Evolutionary conservation across 2,329 filamentous ascomycete genomes (phyloP), one percentile per base, ranked within the genome.

Genomic region (Sporothrix schenckii): DNA sequence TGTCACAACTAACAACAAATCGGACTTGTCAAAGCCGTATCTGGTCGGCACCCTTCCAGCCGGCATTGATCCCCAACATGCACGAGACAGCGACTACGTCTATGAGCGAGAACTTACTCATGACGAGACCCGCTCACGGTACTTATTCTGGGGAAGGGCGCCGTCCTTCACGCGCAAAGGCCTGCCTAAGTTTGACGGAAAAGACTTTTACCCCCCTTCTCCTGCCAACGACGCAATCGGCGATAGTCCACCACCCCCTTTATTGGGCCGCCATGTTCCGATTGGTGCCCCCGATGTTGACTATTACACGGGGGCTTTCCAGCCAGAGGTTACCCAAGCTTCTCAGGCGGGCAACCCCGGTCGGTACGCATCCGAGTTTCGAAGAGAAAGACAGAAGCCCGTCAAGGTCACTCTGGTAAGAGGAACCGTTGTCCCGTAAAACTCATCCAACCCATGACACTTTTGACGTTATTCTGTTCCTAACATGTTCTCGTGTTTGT

Each of bases 111-210:
- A 84, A n/a, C 78, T 90, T 44, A 89, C 84, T 0, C 81, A 84
- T 2, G 87, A 87, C 66, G 88, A 90, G 75, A 78, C 85, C 60
- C 84, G 84, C 69, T 86, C 88, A 72, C 84, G 87, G 58, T 83
- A 85, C 72, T 78, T 88, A 73, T 89, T 88, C 76, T 90, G 87
- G 86, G 87, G 85, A 11, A 84, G 85, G 56, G 83, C 85, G 19
- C 83, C 87, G 54, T 81, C 79, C 41, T 82, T 83, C 73, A 80
- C 82, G 14, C 81, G 84, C 65, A 81, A 80, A 47, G 85, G 86
- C 2, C 79, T 89, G 53, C 87, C 88, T 47, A 89, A 87, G 76
- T 90, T 88, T 74, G 87, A 90, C 73, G 87, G 88, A 30, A 88
- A 87, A 76, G 83, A 89, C 76, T 89, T 89, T 74, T 89, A 89